Conservation (phyloP, 2,329 filamentous ascomycete species). For the Nothomitra cinnamomea region DNA sequence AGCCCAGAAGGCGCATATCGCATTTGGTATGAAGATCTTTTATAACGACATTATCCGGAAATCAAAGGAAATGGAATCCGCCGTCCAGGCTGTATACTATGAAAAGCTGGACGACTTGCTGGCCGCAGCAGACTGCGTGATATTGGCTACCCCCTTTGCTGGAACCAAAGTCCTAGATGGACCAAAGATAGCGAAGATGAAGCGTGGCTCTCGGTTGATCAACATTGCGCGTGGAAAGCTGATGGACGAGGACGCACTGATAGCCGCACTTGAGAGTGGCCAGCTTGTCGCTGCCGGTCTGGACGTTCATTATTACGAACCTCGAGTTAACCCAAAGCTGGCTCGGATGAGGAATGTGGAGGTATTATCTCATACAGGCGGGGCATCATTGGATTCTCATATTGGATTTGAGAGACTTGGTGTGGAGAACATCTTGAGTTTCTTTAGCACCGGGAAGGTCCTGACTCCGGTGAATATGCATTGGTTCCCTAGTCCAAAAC, state of each 20-base stretch:
- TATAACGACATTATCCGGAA: constrained; percentile 44
- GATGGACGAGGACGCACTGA: constrained; percentile 31
- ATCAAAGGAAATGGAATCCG: constrained; percentile 25
- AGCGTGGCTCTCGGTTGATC: constrained; percentile 28
- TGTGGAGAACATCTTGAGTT: constrained; percentile 49
- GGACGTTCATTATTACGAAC: constrained; percentile 32
- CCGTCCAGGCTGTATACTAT: constrained; percentile 36
- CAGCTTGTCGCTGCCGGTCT: constrained; percentile 30
- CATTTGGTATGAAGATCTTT: constrained; percentile 49
- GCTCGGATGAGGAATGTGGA: constrained; percentile 30
- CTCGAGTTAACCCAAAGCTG: constrained; percentile 32
- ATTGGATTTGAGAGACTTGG: constrained; percentile 37
- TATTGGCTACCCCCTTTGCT: constrained; percentile 42
- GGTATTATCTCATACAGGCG: constrained; percentile 51
- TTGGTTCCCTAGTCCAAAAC: constrained; percentile 5
- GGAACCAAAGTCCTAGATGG: constrained; percentile 45
- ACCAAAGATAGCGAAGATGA: constrained; percentile 32
- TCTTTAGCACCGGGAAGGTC: constrained; percentile 32
- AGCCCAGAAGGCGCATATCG: constrained; percentile 29
- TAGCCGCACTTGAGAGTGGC: constrained; percentile 29
- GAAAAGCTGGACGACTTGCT: constrained; percentile 35
- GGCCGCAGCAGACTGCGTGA: constrained; percentile 36
- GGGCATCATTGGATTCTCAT: constrained; percentile 48
- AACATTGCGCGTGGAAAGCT: constrained; percentile 35
- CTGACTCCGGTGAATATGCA: constrained; percentile 44